A percentile compares a stretch with the other conserved stretches of the same genome.
Evolutionary conservation across 1,139 yeast genomes (phyloP).

Genomic region (Magnusiomyces sp.): DNA sequence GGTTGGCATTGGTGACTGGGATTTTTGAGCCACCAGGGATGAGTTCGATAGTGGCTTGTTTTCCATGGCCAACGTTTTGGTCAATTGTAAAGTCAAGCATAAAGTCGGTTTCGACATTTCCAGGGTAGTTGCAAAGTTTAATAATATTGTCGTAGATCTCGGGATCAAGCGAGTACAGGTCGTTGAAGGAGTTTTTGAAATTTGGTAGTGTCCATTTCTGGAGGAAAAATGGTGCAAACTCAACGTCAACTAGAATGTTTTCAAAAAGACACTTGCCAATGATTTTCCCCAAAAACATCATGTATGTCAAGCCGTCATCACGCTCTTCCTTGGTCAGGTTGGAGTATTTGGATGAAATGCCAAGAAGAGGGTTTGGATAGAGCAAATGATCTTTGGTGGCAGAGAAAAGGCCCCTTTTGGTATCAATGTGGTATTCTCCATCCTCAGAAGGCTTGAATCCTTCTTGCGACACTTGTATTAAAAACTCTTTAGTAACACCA

Average conservation of each 20-base stretch:
- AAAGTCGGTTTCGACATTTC: slow-evolving; percentile 48
- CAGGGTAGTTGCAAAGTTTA: slow-evolving; percentile 50
- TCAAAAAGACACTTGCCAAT: slow-evolving; percentile 91
- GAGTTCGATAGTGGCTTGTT: slow-evolving; percentile 44
- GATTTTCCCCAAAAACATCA: slow-evolving; percentile 66
- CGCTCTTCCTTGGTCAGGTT: slow-evolving; percentile 22
- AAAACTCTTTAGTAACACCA: slow-evolving; percentile 85
- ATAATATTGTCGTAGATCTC: slow-evolving; percentile 59
- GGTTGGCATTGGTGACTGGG: slow-evolving; percentile 53
- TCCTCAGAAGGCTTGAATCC: slow-evolving; percentile 46
- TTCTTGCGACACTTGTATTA: slow-evolving; percentile 63
- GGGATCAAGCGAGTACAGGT: slow-evolving; percentile 60
- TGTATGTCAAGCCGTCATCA: slow-evolving; percentile 35
- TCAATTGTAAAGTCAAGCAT: slow-evolving; percentile 60
- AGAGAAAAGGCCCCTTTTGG: slow-evolving; percentile 39
- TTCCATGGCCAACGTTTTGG: slow-evolving; percentile 36
- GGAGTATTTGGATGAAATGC: slow-evolving; percentile 18
- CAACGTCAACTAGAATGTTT: slow-evolving; percentile 67
- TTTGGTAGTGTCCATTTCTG: slow-evolving; percentile 49
- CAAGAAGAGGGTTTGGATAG: slow-evolving; percentile 66
- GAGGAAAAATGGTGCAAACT: slow-evolving; percentile 81
- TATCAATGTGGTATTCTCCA: slow-evolving; percentile 9
- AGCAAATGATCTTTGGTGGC: slow-evolving; percentile 52
- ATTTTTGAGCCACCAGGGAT: slow-evolving; percentile 50
- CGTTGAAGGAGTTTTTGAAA: slow-evolving; percentile 59